A percentile compares a stretch with the other conserved stretches of the same genome.
Evolutionary conservation across 306 rosid genomes (phyloP).

Genomic region (Lathyrus aphaca): DNA sequence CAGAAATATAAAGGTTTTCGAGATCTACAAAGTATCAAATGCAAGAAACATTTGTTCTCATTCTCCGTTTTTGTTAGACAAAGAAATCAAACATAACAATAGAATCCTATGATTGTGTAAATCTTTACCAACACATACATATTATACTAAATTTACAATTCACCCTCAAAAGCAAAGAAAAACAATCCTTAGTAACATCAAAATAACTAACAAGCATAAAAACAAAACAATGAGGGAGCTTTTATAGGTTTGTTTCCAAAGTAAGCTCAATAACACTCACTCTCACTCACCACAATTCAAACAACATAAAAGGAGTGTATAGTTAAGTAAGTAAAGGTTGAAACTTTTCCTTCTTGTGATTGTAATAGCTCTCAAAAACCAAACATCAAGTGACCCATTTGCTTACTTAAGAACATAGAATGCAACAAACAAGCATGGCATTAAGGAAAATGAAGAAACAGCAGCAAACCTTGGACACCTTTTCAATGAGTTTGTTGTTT

Average conservation of each 20-base stretch:
- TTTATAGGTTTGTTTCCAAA: background rate
- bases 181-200: constrained; percentile 54
- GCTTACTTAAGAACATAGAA: constrained; percentile 2
- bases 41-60: too few relatives aligned
- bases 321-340: constrained; percentile 41
- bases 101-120: constrained; percentile 50
- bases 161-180: constrained; percentile 43
- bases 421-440: constrained; percentile 20
- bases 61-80: constrained; percentile 43
- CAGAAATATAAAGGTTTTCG: background rate
- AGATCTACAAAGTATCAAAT: background rate
- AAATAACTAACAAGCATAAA: constrained; percentile 31
- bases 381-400: constrained; percentile 35
- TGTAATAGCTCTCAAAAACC: constrained; percentile 32
- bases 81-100: constrained; percentile 42
- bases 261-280: constrained; percentile 17
- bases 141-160: constrained; percentile 39
- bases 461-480: background rate
- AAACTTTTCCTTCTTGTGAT: background rate
- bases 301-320: background rate
- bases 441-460: constrained; percentile 34
- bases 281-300: background rate
- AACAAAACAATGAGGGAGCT: constrained; percentile 7
- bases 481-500: constrained; percentile 16
- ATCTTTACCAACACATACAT: constrained; percentile 58